Base-by-base conservation (phyloP, 768 basidiomycete genomes). In the Antrodiella citrinella region DNA sequence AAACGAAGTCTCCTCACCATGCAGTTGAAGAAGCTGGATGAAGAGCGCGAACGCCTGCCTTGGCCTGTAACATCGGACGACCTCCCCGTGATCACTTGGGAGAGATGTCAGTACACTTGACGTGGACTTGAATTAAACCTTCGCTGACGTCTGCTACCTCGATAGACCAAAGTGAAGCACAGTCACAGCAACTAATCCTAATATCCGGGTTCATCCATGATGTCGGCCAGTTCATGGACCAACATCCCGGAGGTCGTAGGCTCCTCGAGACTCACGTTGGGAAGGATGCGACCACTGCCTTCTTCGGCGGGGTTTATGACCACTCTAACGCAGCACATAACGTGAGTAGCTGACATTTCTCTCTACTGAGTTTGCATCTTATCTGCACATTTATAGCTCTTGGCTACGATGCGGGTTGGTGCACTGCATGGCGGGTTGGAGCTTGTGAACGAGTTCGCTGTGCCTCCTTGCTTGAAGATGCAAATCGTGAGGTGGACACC, bases 161-260 rank as follows among this genome's bases (percentile, higher is more conserved):
- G 50, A 9, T 49, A 89, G 86, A 84, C 78, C 83, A 85, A 62
- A 77, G 84, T 53, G 91, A 95, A 65, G 67, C 86, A 7, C 68
- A 77, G 60, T 82, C 80, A 54, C 82, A 92, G 10, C 86, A 91
- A 13, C 71, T 95, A 22, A 79, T 95, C 49, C 81, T 91, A 55
- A 73, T 97, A 47, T 84, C 91, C 26, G 93, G 93, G 10, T 93
- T 92, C 72, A 93, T 97, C 48, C 93, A 95, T 62, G 93, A 95
- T 51, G 84, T 91, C 40, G 75, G 82, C 0, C 68, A 75, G 13
- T 96, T 95, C 71, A 76, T 87, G 51, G 86, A 91, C 35, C 87
- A 95, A 53, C 93, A 96, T 63, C 93, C 93, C 3, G 92, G 93
- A 56, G 93, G 93, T 11, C 80, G 82, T 2, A 86, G 91, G 60